Evolutionary conservation across 139 green algal genomes (phyloP), one percentile per base, ranked within the genome.

Genomic region (Gonium pectorale): DNA sequence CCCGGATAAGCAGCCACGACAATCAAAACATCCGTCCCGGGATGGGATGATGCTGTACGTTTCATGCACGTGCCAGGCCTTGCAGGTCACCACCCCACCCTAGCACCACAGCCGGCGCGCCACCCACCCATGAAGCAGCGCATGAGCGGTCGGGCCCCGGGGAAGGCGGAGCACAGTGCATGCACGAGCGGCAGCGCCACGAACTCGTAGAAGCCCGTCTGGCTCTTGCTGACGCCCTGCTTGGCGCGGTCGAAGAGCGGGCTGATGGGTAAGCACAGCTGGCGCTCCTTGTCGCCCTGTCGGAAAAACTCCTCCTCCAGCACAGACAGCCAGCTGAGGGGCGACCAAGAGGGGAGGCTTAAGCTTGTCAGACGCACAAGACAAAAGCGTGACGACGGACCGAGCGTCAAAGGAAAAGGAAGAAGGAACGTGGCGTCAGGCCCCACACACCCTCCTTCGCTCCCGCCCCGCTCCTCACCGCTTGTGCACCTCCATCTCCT

Each of bases 301-400:
- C 66, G 44, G 77, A 94, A 93, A 44, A 91, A 88, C 78, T 93
- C 91, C 66, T 92, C 87, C 52, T 92, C 83, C 72, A 94, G 82
- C 3, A n/a, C 44, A 0, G 38, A 22, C 17, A 91, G 89, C 91
- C 91, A 94, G 40, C 81, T 68, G 51, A 46, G 38, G 2, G 66
- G 27, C n/a, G n/a, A n/a, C n/a, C n/a, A n/a, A n/a, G n/a, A n/a
- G n/a, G n/a, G n/a, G n/a, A n/a, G n/a, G n/a, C n/a, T n/a, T n/a
- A n/a, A n/a, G n/a, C n/a, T n/a, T n/a, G n/a, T n/a, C n/a, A n/a
- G n/a, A n/a, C n/a, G n/a, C n/a, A n/a, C n/a, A n/a, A n/a, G n/a
- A n/a, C n/a, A n/a, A n/a, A n/a, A n/a, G n/a, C n/a, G n/a, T n/a
- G n/a, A n/a, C n/a, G n/a, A n/a, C n/a, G n/a, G n/a, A n/a, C n/a